Base-by-base conservation (phyloP, 2,329 filamentous ascomycete species). In the Davidsoniella australis region DNA sequence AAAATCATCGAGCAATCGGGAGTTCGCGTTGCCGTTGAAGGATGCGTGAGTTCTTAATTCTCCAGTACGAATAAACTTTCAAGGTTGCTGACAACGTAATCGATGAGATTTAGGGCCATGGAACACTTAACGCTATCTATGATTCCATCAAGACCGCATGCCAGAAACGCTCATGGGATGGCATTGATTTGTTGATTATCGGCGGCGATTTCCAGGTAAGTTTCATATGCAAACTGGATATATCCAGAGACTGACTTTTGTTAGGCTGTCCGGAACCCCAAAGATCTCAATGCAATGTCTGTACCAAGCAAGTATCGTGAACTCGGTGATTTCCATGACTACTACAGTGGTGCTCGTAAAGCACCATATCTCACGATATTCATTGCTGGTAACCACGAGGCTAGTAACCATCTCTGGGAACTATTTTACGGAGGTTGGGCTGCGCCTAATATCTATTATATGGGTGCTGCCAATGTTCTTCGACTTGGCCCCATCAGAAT, bases 361-460 rank as follows among this genome's bases (percentile, higher is more conserved):
- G 91, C 91, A 0, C 91, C 91, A 0, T 94, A 87, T 60, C 71
- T 94, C 42, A 98, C 91, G 14, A 69, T 96, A 41, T 96, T 96
- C 65, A 80, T 94, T 46, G 88, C 81, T 41, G 91, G 91, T 2
- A 98, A 98, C 61, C 91, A 98, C 59, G 91, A 98, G 66, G 89
- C 91, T 0, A 84, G 84, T 58, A 87, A 84, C 46, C 79, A 96
- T 63, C 69, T 94, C 4, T 91, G 80, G 70, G 91, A 98, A 65
- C 74, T 98, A 0, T 94, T 85, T 67, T 94, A 96, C 61, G 91
- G 91, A 47, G 91, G 91, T 46, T 98, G 91, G 91, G 91, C 86
- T 5, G 89, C 89, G 6, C 87, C 86, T 7, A 94, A 91, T 57
- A 96, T 98, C 55, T 98, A 95, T 69, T 98, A 95, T 65, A 73